Evolutionary conservation across 768 basidiomycete species (phyloP), one percentile per base, ranked within the genome.

Genomic region (Trametes sanguinea): DNA sequence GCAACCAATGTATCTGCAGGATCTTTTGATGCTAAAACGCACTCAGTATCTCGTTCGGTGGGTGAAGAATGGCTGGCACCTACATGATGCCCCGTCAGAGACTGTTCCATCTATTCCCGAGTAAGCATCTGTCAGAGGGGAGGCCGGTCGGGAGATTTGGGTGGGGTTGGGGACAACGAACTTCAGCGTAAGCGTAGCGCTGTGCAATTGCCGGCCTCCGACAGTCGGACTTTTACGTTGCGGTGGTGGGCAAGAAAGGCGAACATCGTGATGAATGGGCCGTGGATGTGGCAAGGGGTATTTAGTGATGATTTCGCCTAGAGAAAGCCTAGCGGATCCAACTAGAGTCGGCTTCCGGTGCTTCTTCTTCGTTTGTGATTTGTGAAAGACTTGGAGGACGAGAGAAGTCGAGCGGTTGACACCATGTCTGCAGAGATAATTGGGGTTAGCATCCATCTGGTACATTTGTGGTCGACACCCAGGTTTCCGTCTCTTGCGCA

Each of bases 311-410:
- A 87, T 69, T 42, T 88, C 88, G 4, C 77, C 78, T 2, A 90
- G 69, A 0, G 83, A 77, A 65, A 84, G 76, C 8, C 74, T 73
- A 0, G 81, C 77, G 0, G 75, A 79, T 0, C 84, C 89, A 0
- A 90, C 81, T 3, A 88, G 75, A 42, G 74, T 79, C 1, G 80
- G 78, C 68, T 80, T 85, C 67, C 83, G 85, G 29, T 75, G 71
- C 70, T 85, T 88, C 72, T 85, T 82, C 77, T 88, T 91, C 69
- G 81, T 85, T 46, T 78, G 77, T 0, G 88, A 79, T 17, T 77
- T 79, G 55, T 86, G 78, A 74, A 83, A 88, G 1, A 91, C 72
- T 30, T 80, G 76, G 42, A 90, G 76, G 13, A 83, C 81, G 39
- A 89, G 64, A 22, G 67, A 68, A 0, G 85, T 84, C 29, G 71